Evolutionary conservation across 2,329 filamentous ascomycete species (phyloP).

Genomic region (Ophiocordyceps robertsii): DNA sequence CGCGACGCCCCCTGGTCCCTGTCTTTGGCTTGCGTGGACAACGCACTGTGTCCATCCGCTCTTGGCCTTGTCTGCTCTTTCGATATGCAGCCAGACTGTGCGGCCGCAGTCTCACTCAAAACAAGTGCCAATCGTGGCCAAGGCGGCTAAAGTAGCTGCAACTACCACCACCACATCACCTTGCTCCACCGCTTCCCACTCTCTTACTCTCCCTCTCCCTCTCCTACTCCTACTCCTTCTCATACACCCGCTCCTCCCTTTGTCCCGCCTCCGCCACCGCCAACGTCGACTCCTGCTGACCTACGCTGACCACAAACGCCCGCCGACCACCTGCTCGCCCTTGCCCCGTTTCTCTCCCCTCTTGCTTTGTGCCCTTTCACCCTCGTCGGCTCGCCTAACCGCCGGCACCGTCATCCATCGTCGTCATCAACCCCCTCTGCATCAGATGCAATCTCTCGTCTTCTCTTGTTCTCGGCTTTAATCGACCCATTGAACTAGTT

Average conservation of each 20-base stretch:
- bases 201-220: neutral
- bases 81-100: no score
- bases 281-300: neutral
- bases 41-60: neutral
- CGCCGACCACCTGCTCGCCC: neutral
- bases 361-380: neutral
- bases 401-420: no score
- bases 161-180: neutral
- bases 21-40: neutral
- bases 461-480: no score
- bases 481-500: no score
- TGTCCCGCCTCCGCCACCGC: neutral
- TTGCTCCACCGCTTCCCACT: neutral
- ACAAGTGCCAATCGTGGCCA: neutral
- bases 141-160: neutral
- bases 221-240: neutral
- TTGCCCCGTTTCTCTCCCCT: neutral
- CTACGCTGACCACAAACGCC: neutral
- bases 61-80: no score
- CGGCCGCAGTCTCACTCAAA: neutral
- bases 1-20: conserved; percentile 1
- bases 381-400: no score
- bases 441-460: no score
- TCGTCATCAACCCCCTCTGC: no score
- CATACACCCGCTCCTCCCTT: neutral